Conservation (phyloP, 768 basidiomycete species). For the Lyophyllum atratum region DNA sequence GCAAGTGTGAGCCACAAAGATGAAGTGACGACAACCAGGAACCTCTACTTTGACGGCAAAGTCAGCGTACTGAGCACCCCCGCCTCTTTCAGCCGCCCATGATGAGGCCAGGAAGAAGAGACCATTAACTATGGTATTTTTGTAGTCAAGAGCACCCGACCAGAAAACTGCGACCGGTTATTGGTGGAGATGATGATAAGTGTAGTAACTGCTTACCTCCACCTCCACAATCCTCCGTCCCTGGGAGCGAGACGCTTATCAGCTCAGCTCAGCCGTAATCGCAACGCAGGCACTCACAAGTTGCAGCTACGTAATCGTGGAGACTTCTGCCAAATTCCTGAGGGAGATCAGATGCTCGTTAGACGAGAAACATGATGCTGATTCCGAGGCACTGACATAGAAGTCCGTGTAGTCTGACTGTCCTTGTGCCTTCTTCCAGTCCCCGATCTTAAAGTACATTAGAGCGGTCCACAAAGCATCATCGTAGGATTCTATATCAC, state of each 20-base stretch:
- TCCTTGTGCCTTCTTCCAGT: not conserved
- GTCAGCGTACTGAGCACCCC: not conserved
- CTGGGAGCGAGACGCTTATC: not conserved
- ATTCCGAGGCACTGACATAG: not conserved
- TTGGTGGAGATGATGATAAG: not conserved
- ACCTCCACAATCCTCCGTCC: not conserved
- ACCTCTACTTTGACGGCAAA: not conserved
- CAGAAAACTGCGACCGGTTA: not conserved
- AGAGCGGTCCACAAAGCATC: not conserved
- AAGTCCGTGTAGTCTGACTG: not conserved
- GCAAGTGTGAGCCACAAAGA: not conserved
- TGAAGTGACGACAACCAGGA: not conserved
- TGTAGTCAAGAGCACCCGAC: not conserved
- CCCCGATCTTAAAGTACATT: not conserved
- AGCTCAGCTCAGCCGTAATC: not conserved
- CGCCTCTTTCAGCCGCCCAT: not conserved
- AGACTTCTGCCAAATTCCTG: not conserved
- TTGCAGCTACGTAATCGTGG: not conserved
- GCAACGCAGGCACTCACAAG: not conserved
- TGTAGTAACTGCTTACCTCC: not conserved
- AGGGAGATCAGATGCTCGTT: not conserved
- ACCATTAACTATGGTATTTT: not conserved
- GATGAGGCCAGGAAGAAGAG: not conserved
- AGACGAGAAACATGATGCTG: not conserved
- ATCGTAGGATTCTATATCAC: not conserved